These are phyloP conservation scores for Leucogyrophana mollusca DNA, from an alignment of 768 basidiomycete genomes.

Conservation along the genomic window DNA sequence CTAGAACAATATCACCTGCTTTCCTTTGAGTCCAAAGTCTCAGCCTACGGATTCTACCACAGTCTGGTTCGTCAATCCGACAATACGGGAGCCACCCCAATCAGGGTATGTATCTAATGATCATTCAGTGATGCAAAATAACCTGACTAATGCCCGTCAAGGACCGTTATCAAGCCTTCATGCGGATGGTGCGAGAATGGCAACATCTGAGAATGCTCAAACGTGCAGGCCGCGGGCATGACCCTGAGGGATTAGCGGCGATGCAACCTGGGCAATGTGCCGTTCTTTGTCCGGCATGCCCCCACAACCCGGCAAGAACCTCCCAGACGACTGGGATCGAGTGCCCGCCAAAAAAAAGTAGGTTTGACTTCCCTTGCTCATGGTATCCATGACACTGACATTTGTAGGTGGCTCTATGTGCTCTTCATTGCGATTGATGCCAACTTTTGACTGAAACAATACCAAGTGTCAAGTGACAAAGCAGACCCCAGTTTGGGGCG, in stretches of 20 bases:
- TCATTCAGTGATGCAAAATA: background rate
- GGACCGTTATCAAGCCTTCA: constrained; percentile 11
- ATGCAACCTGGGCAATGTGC: background rate
- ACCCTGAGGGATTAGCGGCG: background rate
- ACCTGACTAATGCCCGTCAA: constrained; percentile 1
- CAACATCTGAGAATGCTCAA: constrained; percentile 9
- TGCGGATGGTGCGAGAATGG: constrained; percentile 8
- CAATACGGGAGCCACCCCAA: constrained; percentile 22
- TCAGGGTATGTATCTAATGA: constrained; percentile 12
- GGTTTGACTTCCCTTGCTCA: too few species aligned
- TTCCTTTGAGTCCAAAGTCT: constrained; percentile 28
- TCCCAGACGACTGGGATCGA: constrained; percentile 15
- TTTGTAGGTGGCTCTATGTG: constrained; percentile 1
- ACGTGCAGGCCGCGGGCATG: constrained; percentile 10
- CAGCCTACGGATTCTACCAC: constrained; percentile 30
- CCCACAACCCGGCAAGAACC: constrained; percentile 22
- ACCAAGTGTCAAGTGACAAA: background rate
- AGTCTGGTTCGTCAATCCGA: constrained; percentile 22
- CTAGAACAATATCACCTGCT: constrained; percentile 31
- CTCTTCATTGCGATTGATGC: constrained; percentile 8
- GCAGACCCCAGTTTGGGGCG: constrained; percentile 7
- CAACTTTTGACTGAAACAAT: constrained; percentile 10
- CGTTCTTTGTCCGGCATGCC: constrained; percentile 7
- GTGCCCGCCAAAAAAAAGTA: too few species aligned
- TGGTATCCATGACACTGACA: background rate